Conservation (phyloP, 2,329 filamentous ascomycete species). For the Aspergillus ibericus region DNA sequence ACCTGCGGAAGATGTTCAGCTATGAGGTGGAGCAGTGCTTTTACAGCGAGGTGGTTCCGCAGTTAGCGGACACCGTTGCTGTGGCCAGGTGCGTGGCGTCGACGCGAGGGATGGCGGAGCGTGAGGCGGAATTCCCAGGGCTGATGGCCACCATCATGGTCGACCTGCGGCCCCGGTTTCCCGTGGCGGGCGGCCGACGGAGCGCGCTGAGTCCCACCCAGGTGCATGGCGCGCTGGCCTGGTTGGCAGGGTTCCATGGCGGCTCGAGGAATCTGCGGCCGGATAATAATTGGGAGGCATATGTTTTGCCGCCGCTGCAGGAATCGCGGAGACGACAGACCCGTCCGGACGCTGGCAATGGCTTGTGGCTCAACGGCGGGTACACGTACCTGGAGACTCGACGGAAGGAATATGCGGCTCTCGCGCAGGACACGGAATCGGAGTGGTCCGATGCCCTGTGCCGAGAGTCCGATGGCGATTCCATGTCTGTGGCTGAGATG, state of each 20-base stretch:
- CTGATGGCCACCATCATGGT: slow-evolving; percentile 59
- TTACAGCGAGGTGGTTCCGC: slow-evolving; percentile 58
- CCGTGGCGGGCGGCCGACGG: slow-evolving; percentile 49
- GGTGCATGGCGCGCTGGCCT: slow-evolving; percentile 57
- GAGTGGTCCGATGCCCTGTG: slow-evolving; percentile 60
- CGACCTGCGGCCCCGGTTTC: slow-evolving; percentile 56
- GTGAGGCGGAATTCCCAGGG: slow-evolving; percentile 25
- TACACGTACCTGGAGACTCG: slow-evolving; percentile 69
- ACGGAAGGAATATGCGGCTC: slow-evolving; percentile 54
- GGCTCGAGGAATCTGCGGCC: slow-evolving; percentile 48
- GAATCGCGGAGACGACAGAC: slow-evolving; percentile 45
- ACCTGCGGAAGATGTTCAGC: slow-evolving; percentile 65
- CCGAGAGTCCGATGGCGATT: slow-evolving; percentile 17
- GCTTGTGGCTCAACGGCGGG: slow-evolving; percentile 64
- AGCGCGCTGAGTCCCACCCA: slow-evolving; percentile 50
- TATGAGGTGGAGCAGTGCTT: slow-evolving; percentile 69
- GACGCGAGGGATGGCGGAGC: slow-evolving; percentile 31
- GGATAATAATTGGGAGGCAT: slow-evolving; percentile 29
- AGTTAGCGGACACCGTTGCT: slow-evolving; percentile 45
- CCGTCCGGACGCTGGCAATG: slow-evolving; percentile 19
- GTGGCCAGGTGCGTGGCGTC: slow-evolving; percentile 55
- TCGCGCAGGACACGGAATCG: slow-evolving; percentile 49
- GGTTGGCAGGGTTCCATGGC: slow-evolving; percentile 63
- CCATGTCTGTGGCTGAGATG: slow-evolving; percentile 51
- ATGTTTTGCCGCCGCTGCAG: slow-evolving; percentile 54